Evolutionary conservation across 2,329 filamentous ascomycete species (phyloP), one percentile per base, ranked within the genome.

Genomic region (Aschersonia sp.): DNA sequence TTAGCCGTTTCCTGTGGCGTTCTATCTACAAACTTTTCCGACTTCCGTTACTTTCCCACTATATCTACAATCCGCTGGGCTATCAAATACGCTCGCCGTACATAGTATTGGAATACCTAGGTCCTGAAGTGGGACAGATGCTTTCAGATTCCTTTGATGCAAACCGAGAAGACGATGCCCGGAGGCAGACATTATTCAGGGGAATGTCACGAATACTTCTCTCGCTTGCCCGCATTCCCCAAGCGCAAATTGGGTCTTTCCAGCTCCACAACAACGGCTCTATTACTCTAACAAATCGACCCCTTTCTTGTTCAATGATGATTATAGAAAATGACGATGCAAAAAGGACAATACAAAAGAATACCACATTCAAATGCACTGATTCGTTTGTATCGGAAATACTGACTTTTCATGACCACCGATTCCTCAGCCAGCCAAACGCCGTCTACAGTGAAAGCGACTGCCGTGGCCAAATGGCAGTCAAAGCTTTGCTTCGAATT

Each of bases 261-360:
- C 47, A 48, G 2, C 60, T 42, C n/a, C 40, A 42, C 40, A 14
- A 42, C 40, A 45, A 57, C 35, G 57, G 59, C 43, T 62, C 56
- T 1, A 51, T 65, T 11, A 54, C 53, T 10, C 52, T 63, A 43
- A 55, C 57, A 35, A 64, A 61, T 52, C 57, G 60, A 41, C 61
- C 61, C 30, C 54, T 63, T 10, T 50, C 53, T n/a, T 42, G 40
- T 50, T 51, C 51, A 11, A 51, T 57, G 10, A 52, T 58, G 14
- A 60, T 61, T 4, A 51, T 63, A 9, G 63, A 65, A 51, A 65
- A 63, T 54, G 54, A 63, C 11, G 60, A 59, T 39, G 55, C 58
- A 6, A 54, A 45, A 32, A 58, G 59, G 48, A 56, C 51, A 9
- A 64, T 66, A 31, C 47, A 49, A 42, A 53, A 31, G 22, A 54